These are phyloP conservation scores for Neospora caninum DNA, from an alignment of 169 alveolate genomes.

Conservation along the genomic window DNA sequence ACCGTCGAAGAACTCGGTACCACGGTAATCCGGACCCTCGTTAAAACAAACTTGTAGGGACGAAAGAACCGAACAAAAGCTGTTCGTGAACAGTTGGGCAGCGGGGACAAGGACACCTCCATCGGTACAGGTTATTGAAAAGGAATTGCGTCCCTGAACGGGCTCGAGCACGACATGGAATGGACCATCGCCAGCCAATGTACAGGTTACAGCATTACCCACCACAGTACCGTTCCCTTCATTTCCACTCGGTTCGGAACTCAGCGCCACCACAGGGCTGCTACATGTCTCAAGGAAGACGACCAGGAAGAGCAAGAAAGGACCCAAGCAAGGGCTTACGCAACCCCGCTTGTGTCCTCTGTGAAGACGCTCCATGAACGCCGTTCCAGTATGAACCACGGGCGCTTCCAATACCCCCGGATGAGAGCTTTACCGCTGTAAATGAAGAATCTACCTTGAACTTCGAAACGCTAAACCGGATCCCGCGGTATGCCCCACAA, in stretches of 20 bases:
- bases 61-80: background rate
- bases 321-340: too few relatives aligned
- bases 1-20: background rate
- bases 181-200: background rate
- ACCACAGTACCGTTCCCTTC: background rate
- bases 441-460: too few relatives aligned
- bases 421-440: too few relatives aligned
- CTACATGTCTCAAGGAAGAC: too few relatives aligned
- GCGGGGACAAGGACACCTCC: background rate
- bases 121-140: background rate
- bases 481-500: too few relatives aligned
- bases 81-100: background rate
- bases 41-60: background rate
- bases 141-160: background rate
- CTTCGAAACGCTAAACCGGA: too few relatives aligned
- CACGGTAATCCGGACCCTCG: slow-evolving; percentile 6
- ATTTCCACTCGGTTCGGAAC: background rate
- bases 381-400: too few relatives aligned
- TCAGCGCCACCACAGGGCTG: too few relatives aligned
- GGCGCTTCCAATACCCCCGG: too few relatives aligned
- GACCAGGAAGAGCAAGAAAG: too few relatives aligned
- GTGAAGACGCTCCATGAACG: too few relatives aligned
- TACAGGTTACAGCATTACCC: background rate
- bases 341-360: too few relatives aligned
- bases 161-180: background rate